Conservation (phyloP, 345 rosid genomes). For the Cardamine chenopodiifolia region DNA sequence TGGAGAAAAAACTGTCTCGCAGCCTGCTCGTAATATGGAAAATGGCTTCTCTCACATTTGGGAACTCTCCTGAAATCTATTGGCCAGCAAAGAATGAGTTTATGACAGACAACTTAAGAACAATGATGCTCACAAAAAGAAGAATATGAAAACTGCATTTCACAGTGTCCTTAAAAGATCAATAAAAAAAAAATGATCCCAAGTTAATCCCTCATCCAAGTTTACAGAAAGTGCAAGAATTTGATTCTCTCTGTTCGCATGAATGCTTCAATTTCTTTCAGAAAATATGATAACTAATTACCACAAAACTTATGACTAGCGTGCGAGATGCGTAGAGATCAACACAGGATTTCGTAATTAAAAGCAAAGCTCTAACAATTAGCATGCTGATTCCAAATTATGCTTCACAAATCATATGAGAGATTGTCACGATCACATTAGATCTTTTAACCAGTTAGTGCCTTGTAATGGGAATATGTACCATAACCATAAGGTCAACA, state of each 20-base stretch:
- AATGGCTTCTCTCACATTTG: constrained; percentile 75
- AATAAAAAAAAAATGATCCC: neutral
- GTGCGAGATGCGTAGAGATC: constrained; percentile 12
- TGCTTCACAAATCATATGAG: constrained; percentile 26
- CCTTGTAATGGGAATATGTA: constrained; percentile 4
- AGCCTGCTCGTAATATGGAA: constrained; percentile 77
- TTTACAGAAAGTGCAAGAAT: constrained; percentile 1
- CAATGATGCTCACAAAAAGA: constrained; percentile 11
- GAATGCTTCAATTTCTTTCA: neutral
- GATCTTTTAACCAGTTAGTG: constrained; percentile 9
- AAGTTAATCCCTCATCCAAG: constrained; percentile 10
- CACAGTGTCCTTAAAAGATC: neutral
- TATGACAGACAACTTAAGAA: constrained; percentile 17
- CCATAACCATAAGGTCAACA: constrained; percentile 13
- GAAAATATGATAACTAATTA: neutral
- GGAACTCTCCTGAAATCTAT: constrained; percentile 81
- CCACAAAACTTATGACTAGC: neutral
- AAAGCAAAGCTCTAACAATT: constrained; percentile 22
- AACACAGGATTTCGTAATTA: neutral
- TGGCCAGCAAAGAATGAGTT: constrained; percentile 36
- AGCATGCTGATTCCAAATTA: constrained; percentile 9
- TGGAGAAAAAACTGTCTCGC: constrained; percentile 67
- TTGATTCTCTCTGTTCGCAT: constrained; percentile 2
- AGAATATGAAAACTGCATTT: constrained; percentile 8
- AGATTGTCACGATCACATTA: constrained; percentile 2